Percentiles rank a stretch among this genome's conserved stretches.
Evolutionary conservation across 1,139 yeast species (phyloP).

Genomic region (Yamadazyma taylorii): DNA sequence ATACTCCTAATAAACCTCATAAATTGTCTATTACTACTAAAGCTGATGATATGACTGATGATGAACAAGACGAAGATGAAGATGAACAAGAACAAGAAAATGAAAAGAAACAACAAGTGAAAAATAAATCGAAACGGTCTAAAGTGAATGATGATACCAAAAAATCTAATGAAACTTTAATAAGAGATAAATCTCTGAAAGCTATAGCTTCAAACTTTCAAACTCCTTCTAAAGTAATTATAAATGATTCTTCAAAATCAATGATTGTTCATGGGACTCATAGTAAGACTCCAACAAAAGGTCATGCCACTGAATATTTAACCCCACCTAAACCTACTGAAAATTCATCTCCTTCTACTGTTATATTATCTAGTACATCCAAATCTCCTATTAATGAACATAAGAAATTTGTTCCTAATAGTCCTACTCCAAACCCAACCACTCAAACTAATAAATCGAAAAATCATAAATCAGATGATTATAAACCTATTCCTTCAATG

Average conservation of each 20-base stretch:
- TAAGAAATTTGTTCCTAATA: constrained; percentile 24
- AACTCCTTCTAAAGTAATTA: constrained; percentile 35
- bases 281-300: constrained; percentile 9
- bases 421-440: constrained; percentile 45
- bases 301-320: constrained; percentile 13
- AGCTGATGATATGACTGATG: constrained; percentile 21
- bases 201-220: constrained; percentile 17
- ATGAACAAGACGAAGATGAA: constrained; percentile 16
- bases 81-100: no score
- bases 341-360: constrained; percentile 34
- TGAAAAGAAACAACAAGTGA: no score
- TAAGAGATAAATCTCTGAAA: constrained; percentile 8
- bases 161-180: constrained; percentile 3
- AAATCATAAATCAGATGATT: not conserved
- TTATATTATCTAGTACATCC: constrained; percentile 25
- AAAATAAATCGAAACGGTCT: not conserved
- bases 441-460: constrained; percentile 4
- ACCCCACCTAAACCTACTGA: constrained; percentile 28
- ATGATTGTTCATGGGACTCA: constrained; percentile 2
- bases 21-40: constrained; percentile 29
- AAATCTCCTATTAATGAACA: constrained; percentile 14
- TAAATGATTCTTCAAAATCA: constrained; percentile 23
- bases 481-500: no score
- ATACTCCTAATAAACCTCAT: constrained; percentile 45
- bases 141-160: not conserved